Evolutionary conservation across 1,284 basidiomycete genomes (phyloP), one percentile per base, ranked within the genome.

Genomic region (Microbotryum scabiosae): DNA sequence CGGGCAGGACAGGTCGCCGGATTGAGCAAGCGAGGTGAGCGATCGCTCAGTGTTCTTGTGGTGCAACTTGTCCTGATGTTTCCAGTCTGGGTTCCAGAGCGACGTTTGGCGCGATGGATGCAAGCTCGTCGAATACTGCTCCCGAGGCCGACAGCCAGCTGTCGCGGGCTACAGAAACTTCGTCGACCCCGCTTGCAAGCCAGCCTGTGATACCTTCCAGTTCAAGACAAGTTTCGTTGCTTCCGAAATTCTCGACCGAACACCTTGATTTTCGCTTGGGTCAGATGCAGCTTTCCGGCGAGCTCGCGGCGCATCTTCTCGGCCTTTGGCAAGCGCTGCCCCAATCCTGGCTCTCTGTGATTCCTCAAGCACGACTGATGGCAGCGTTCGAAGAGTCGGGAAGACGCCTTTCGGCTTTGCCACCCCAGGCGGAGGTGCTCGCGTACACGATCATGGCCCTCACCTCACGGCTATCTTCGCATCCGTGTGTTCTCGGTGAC

Each of bases 391-490:
- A 68, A 20, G 56, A 61, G 1, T 59, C 51, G 4, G 64, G 64
- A 0, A 51, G 66, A 2, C 36, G 60, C 0, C 56, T 68, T 1
- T 55, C 60, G 0, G 57, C 56, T 12, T 55, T 68, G 2, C 21
- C 55, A 1, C 66, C 66, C 0, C 62, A 68, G 32, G 58, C 64
- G 8, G 64, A 68, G 47, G 62, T 66, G 8, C 61, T 68, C 47
- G 65, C 65, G 0, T 52, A 58, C 41, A 54, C 63, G 0, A 64
- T 66, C 25, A 66, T 68, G 36, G 67, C 67, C 16, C 62, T 68
- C 14, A 61, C 67, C 1, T 59, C 58, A 4, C 65, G 64, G 8
- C 56, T 68, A 16, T 64, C 64, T 5, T 66, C 64, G 4, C 64
- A 68, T 43, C 58, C 67, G 1, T 50, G 50, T 2, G 48, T 66